Evolutionary conservation across 2,329 filamentous ascomycete genomes (phyloP).

Genomic region (Talaromyces verruculosus): DNA sequence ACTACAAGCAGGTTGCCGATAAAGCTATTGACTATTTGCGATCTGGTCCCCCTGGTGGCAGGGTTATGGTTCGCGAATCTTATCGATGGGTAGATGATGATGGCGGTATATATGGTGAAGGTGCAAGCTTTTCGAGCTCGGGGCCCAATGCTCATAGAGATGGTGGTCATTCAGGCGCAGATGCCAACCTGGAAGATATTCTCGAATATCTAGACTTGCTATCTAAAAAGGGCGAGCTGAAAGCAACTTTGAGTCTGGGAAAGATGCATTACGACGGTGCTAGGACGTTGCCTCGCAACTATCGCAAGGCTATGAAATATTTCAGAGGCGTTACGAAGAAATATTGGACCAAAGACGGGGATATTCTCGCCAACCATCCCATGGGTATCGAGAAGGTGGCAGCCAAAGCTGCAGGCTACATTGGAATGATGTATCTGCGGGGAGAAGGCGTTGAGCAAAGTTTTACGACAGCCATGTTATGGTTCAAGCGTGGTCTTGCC

Average conservation of each 20-base stretch:
- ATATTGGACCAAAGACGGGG: conserved; percentile 82
- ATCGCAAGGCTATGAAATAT: conserved; percentile 72
- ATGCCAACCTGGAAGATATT: conserved; percentile 87
- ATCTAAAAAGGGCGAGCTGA: conserved; percentile 84
- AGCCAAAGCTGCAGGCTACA: conserved; percentile 78
- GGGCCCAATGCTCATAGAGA: conserved; percentile 76
- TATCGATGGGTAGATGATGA: conserved; percentile 86
- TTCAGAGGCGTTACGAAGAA: conserved; percentile 76
- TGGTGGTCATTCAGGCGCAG: conserved; percentile 72
- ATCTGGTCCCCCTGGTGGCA: conserved; percentile 86
- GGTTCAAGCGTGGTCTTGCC: conserved; percentile 77
- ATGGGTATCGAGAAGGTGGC: conserved; percentile 73
- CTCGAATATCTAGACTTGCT: conserved; percentile 91
- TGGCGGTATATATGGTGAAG: conserved; percentile 92
- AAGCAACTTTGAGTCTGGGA: conserved; percentile 81
- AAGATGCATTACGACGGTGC: conserved; percentile 87
- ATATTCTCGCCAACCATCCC: conserved; percentile 67
- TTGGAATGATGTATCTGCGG: conserved; percentile 85
- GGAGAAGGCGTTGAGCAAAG: conserved; percentile 82
- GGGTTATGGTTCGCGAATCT: conserved; percentile 71
- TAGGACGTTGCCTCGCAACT: conserved; percentile 69
- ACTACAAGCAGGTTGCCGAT: conserved; percentile 91
- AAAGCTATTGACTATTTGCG: conserved; percentile 87
- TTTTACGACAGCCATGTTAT: conserved; percentile 71
- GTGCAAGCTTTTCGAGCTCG: conserved; percentile 84